Base-by-base conservation (phyloP, 2,329 filamentous ascomycete species). In the Leptographium wingfieldii region DNA sequence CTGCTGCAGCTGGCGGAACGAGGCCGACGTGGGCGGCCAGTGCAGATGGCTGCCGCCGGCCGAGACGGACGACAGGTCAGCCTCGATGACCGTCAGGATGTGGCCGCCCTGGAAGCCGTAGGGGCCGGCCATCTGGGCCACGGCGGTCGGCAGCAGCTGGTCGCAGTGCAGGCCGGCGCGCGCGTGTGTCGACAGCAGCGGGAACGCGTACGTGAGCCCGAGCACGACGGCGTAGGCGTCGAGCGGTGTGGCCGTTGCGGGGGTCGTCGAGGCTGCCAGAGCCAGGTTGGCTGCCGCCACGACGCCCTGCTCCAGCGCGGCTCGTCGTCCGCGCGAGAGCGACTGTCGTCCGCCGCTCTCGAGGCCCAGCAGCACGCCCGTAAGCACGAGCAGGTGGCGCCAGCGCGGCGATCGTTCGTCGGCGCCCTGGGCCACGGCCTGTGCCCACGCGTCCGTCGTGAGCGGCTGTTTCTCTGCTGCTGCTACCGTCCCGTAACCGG, bases 301-400 rank as follows among this genome's bases (percentile, higher is more conserved):
- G 40, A 95, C 79, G 2, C 88, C 88, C 22, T 79, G 77, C 68
- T 92, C 87, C 0, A 95, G 75, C 51, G 82, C 89, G 40, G 76
- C 80, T 54, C 85, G 79, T 69, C 92, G 77, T 57, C 78, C 72
- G 38, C 76, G 73, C 5, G 85, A 82, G n/a, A 91, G 71, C n/a
- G 82, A 81, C 61, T 80, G 79, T 54, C 83, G 74, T 49, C 85
- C 80, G 62, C 82, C 78, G 19, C 80, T 76, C 65, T 88, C 86
- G 68, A 92, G 86, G 10, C 89, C 90, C 68, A 92, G 80, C 61
- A 96, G 73, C 27, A 95, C 75, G 3, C 90, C 92, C 0, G 85
- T 85, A 10, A 96, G 80, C 5, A 92, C 80, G n/a, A 96, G 76
- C 35, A 91, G 73, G 71, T 96, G 91, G 70, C 90, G 86, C 90